Base-by-base conservation (phyloP, 495 filamentous ascomycete species). In the Pyrenula massariospora region DNA sequence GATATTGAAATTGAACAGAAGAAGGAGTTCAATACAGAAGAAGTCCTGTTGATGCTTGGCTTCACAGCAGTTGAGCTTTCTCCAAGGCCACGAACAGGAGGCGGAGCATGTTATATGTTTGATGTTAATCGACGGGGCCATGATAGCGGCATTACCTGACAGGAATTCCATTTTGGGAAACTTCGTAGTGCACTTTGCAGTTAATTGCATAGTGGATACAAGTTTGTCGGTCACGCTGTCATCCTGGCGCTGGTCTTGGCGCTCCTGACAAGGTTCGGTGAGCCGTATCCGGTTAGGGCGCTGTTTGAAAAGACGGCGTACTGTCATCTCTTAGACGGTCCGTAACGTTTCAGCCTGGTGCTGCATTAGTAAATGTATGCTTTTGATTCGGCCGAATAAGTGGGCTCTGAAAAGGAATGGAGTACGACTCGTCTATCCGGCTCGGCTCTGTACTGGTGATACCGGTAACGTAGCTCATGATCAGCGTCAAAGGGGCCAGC, bases 71-170 rank as follows among this genome's bases (percentile, higher is more conserved):
- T 42, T 42, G 5, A 15, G 15, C 31, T 42, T 42, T 15, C 15
- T 8, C 31, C 5, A 42, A 42, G 31, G 15, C 5, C 15, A 42
- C 15, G 31, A 42, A 5, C 31, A 8, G 31, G 31, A 8, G 31
- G 15, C 31, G 48, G 36, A 12, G 57, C 58, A 42, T 25, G 52
- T 55, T 53, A 52, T 58, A 52, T 59, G 54, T 25, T 51, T 54
- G 58, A 24, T 58, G 22, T 23, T 55, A 59, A 25, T 51, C 47
- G 48, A 2, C 49, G 31, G 31, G 31, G 31, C 31, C 31, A 42
- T 42, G 5, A 42, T 42, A 15, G 31, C 31, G 31, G 5, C 15
- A 42, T 42, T 42, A 42, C 31, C 31, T 42, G 31, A 42, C 15
- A 15, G 31, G 31, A 42, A 42, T 42, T 15, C 31, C 31, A 42